A percentile compares a stretch with the other conserved stretches of the same genome.
Evolutionary conservation across 202 grass and related monocot genomes (phyloP).

Genomic region (Brachypodium distachyon): DNA sequence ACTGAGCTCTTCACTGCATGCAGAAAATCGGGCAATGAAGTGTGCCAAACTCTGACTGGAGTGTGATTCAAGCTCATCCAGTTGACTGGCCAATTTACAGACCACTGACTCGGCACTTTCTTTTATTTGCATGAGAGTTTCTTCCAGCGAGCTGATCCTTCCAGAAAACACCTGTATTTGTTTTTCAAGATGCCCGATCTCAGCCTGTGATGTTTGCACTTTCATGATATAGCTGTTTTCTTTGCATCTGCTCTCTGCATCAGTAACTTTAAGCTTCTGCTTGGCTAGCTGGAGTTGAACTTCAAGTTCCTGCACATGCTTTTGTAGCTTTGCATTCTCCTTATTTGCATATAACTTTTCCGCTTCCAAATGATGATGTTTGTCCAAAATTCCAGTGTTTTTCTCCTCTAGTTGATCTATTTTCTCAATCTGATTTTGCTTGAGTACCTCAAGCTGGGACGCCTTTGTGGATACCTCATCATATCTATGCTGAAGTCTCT

Average conservation of each 20-base stretch:
- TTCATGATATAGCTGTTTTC: conserved; percentile 37
- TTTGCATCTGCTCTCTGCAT: conserved; percentile 60
- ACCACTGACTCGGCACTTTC: conserved; percentile 16
- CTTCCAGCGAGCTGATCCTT: conserved; percentile 38
- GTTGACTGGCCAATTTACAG: conserved; percentile 27
- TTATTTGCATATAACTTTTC: conserved; percentile 35
- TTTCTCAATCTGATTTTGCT: conserved; percentile 35
- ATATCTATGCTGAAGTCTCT: conserved; percentile 44
- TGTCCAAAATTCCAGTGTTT: conserved; percentile 14
- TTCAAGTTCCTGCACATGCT: conserved; percentile 49
- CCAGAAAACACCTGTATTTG: conserved; percentile 32
- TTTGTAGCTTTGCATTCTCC: conserved; percentile 42
- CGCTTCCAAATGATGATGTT: conserved; percentile 28
- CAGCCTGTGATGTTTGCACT: conserved; percentile 27
- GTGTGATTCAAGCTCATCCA: conserved; percentile 37
- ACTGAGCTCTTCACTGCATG: conserved; percentile 43
- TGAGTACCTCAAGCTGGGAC: conserved; percentile 35
- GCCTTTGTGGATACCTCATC: conserved; percentile 29
- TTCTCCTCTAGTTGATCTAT: conserved; percentile 26
- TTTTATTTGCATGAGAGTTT: conserved; percentile 44
- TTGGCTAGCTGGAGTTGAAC: conserved; percentile 53
- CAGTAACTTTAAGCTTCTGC: conserved; percentile 59
- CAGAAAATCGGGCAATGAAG: conserved; percentile 27
- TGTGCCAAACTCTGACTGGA: conserved; percentile 18
- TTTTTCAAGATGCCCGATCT: conserved; percentile 37